Base-by-base conservation (phyloP, 352 stramenopile genomes). In the Phytophthora hybrid region DNA sequence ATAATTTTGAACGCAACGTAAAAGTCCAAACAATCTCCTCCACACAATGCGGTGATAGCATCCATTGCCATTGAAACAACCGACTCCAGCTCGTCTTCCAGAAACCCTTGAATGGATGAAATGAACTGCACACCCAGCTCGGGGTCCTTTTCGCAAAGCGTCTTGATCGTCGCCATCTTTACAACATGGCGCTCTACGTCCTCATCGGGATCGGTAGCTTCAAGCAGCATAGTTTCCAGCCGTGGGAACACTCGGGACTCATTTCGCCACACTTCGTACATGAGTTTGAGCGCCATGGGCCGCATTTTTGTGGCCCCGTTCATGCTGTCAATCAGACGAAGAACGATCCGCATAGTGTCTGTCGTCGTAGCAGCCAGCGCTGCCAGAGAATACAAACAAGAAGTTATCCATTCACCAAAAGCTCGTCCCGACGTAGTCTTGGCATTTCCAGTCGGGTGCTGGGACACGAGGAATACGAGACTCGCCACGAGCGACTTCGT, bases 1-100 rank as follows among this genome's bases (percentile, higher is more conserved):
- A 95, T 81, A 37, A 91, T 93, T 78, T 94, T 95, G 69, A 92
- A 85, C 8, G 78, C 85, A 0, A 88, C 84, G 59, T 89, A 90
- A 54, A 92, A 92, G 70, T 95, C 89, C 54, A 95, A 74, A 39
- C 84, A 92, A 56, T 94, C 87, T 10, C 66, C 80, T 18, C 65
- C 56, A 66, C 87, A 93, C 32, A 95, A 68, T 18, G 78, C 61
- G 9, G 77, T 73, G 41, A 94, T 86, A 5, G 85, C 88, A 37
- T 88, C 77, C 31, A 95, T 71, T 0, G 87, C 87, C 84, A 94
- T 91, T 7, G 78, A 73, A 23, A 80, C 87, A 10, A 93, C 76
- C 0, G 84, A 88, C 34, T 83, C 74, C 34, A 85, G 51, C 11
- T 77, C 21, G 37, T 91, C 69, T 74, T 93, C 84, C 13, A 95